Conservation (phyloP, 805 yeast species). For the Blastobotrys attinorum region DNA sequence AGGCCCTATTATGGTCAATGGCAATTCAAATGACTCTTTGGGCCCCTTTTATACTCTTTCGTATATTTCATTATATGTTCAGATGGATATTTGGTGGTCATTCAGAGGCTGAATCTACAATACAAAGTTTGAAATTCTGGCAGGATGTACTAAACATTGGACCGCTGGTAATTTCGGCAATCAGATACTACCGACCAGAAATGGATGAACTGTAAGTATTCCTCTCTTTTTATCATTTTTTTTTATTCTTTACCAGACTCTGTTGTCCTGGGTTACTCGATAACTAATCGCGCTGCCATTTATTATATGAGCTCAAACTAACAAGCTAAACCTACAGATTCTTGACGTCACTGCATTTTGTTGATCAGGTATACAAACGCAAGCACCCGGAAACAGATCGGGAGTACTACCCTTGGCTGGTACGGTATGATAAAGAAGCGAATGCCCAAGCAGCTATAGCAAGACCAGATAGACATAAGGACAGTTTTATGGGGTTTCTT, state of each 20-base stretch:
- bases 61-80: conserved; percentile 20
- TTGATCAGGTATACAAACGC: conserved; percentile 31
- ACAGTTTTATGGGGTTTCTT: conserved; percentile 9
- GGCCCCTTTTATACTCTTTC: conserved; percentile 22
- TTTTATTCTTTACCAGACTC: no score
- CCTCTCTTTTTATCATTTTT: no score
- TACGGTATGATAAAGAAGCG: conserved; percentile 6
- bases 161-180: conserved; percentile 33
- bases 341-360: conserved; percentile 31
- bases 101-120: conserved; percentile 14
- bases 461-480: background rate
- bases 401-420: conserved; percentile 17
- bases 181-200: conserved; percentile 32
- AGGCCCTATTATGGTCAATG: conserved; percentile 33
- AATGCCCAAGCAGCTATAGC: background rate
- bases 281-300: no score
- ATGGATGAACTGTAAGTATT: conserved; percentile 36
- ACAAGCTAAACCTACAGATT: no score
- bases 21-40: conserved; percentile 31
- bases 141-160: conserved; percentile 35
- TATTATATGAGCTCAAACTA: no score
- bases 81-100: conserved; percentile 12
- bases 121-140: conserved; percentile 26
- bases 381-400: conserved; percentile 35
- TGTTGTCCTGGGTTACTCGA: no score